Evolutionary conservation across 2,329 filamentous ascomycete genomes (phyloP), one percentile per base, ranked within the genome.

Genomic region (Thelonectria discophora): DNA sequence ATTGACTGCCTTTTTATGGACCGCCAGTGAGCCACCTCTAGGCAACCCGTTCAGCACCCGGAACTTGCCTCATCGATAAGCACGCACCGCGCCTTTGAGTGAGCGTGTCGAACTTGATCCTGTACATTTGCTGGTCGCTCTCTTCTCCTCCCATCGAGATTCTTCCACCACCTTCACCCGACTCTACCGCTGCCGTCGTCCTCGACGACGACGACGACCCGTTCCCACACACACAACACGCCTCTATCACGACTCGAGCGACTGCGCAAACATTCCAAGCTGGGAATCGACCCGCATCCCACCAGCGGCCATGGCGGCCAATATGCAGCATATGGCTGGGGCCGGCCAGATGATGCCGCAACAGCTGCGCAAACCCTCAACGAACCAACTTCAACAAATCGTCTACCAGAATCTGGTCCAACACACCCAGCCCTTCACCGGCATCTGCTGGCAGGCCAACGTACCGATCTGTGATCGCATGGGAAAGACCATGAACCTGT

Each of bases 281-380:
- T 67, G 69, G 70, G 61, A 64, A 59, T 64, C 61, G 68, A 59
- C 45, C 62, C 55, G 63, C 55, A 60, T 60, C 45, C 58, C 53
- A 46, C 59, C 59, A 64, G 81, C 81, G 79, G 82, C 82, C 76
- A 87, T 88, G 85, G 84, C 85, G 78, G 84, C 82, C 73, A 86
- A 86, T 69, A 82, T 87, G 77, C 81, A 82, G 74, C 84, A 85
- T 70, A 86, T 87, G 83, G 79, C 77, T 72, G 77, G 76, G 63
- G 78, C 76, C 66, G 79, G 77, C 74, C 77, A 78, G 60, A 80
- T 82, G 75, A 77, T 82, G 74, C 77, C 78, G 69, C 77, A 80
- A 64, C 79, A 81, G 63, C 73, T 77, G 68, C 75, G 77, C 63
- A 72, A 73, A 49, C 69, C 71, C 45, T 68, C 66, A 53, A 55